These are phyloP conservation scores for Kitagawia praeruptora DNA, from an alignment of 129 eudicot genomes.

Conservation along the genomic window DNA sequence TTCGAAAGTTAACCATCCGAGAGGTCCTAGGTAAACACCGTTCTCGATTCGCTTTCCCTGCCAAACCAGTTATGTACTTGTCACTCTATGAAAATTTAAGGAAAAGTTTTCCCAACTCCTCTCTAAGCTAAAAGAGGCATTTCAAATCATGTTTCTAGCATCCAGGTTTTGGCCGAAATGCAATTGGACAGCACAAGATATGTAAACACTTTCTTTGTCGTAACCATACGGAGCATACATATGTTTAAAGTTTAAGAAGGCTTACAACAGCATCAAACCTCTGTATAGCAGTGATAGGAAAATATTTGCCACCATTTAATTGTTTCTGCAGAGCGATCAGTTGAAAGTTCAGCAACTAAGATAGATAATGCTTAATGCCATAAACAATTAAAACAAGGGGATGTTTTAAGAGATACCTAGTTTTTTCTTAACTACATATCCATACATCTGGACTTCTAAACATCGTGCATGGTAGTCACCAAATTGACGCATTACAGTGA, in stretches of 20 bases:
- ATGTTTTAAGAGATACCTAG: too few species aligned
- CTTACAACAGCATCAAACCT: conserved; percentile 98
- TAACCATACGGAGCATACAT: background rate
- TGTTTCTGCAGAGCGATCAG: conserved; percentile 37
- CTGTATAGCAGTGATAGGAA: conserved; percentile 90
- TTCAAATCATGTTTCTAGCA: background rate
- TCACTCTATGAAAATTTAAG: background rate
- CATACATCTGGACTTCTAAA: background rate
- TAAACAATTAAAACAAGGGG: background rate
- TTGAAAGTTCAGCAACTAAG: background rate
- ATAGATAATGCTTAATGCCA: background rate
- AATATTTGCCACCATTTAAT: conserved; percentile 60
- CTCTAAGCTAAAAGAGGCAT: too few species aligned
- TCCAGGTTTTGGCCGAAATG: background rate
- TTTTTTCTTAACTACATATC: background rate
- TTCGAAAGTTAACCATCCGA: conserved; percentile 79
- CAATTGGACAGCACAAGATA: background rate
- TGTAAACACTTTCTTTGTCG: background rate
- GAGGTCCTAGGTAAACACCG: conserved; percentile 78
- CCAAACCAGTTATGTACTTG: conserved; percentile 8
- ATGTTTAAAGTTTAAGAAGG: conserved; percentile 9
- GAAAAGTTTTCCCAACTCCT: too few species aligned
- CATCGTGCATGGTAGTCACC: too few species aligned
- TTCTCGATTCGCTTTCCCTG: conserved; percentile 96
- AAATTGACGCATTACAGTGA: background rate